Base-by-base conservation (phyloP, 805 yeast species). In the Starmerella stellata region DNA sequence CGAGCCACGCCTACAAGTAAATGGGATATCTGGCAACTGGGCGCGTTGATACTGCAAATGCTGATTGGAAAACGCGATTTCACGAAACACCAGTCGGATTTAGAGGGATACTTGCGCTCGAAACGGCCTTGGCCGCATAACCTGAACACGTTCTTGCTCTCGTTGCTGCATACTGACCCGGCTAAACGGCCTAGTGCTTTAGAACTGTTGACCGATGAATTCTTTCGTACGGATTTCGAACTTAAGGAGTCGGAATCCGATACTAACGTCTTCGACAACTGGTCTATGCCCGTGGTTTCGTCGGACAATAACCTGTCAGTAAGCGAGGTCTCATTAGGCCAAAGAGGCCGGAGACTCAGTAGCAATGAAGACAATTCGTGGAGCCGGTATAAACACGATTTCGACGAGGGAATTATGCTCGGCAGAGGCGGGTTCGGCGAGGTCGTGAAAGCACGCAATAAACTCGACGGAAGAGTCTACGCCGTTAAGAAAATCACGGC, bases 341-440 rank as follows among this genome's bases (percentile, higher is more conserved):
- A 8, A 5, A 5, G 29, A 18, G 15, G 38, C 11, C 36, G 48
- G 5, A 29, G 41, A 14, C 37, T 40, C 34, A 44, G 47, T 30
- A 42, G 36, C 14, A 36, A 36, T 11, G n/a, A n/a, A n/a, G 45
- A 44, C 14, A 41, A 38, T 16, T n/a, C 17, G 9, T 58, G 64
- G 40, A 82, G 94, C 1, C 65, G 98, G 45, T 90, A 87, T 54
- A 78, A 75, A 3, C 72, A 85, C 44, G 99, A 90, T 54, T 90
- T 92, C 57, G 98, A 90, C 56, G 98, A 90, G 54, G 78, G 82
- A 33, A 90, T 87, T 0, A 72, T 76, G 17, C 60, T 90, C 7
- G 99, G 99, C 2, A 73, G 75, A 49, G 99, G 99, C 30, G 99
- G 93, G 0, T 90, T 78, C 59, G 99, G 99, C 4, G 95, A 90